Base-by-base conservation (phyloP, 108 stramenopile species). In the Aurantiochytrium sp. region DNA sequence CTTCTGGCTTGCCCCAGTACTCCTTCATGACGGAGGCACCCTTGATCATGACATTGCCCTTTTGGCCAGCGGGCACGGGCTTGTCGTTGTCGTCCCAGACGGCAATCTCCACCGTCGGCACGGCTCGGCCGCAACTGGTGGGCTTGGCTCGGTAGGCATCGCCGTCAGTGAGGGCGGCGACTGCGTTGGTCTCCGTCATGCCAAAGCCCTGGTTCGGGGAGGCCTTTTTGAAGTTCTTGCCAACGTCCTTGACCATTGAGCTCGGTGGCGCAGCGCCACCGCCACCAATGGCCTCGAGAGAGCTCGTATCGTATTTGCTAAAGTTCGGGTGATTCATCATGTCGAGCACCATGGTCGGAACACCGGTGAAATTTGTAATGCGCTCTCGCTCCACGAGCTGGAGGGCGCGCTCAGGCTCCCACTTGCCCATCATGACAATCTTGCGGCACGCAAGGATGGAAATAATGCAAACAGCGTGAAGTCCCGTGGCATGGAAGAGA, bases 1-100 rank as follows among this genome's bases (percentile, higher is more conserved):
- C 96, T 60, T 96, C 96, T 5, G 92, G 90, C 88, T 96, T 96
- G 90, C 95, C 95, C 92, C 71, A 95, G 92, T 96, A 96, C 51
- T 95, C 95, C 94, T 95, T 95, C 95, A 96, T 64, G 47, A 88
- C 12, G 43, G 59, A 55, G 19, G 60, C 60, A 4, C 88, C 88
- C 21, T 60, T 60, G 51, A 88, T 88, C 88, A 60, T 64, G 59
- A 88, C 60, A 28, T 53, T 44, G 44, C 88, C 88, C 29, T 47
- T 47, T 12, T 47, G n/a, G 76, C 28, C n/a, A 12, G 76, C 6
- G 3, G 49, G 76, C 6, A 83, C 49, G 19, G 45, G 45, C 49
- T 83, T 83, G 51, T 83, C 51, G 2, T 83, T 83, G 16, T 83
- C 76, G 51, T 83, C 76, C 76, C 76, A 83, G 4, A 83, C 28